Evolutionary conservation across 768 basidiomycete genomes (phyloP).

Genomic region (Termitomyces eurrhizus): DNA sequence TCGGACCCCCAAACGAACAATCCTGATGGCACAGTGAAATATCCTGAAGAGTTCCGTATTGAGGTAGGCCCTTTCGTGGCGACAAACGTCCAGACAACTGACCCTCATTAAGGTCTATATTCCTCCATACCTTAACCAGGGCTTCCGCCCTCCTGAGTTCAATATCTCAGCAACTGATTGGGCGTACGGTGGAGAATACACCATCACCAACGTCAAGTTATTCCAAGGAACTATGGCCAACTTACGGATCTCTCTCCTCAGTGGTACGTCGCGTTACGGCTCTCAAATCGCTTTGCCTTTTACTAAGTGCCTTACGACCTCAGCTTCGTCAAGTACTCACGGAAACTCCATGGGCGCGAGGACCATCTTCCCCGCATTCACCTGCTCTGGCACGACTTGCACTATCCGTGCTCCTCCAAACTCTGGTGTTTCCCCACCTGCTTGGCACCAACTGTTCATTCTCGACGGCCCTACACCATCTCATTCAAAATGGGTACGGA

Average conservation of each 20-base stretch:
- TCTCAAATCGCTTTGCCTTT: background rate
- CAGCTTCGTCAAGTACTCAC: constrained; percentile 72
- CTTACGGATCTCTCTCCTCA: constrained; percentile 62
- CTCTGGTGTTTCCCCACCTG: constrained; percentile 62
- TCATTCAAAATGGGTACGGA: constrained; percentile 68
- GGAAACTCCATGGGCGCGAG: constrained; percentile 75
- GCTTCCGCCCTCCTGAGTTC: constrained; percentile 58
- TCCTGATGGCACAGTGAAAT: constrained; percentile 38
- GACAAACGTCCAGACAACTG: background rate
- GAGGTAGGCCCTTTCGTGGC: constrained; percentile 26
- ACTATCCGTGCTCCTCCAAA: constrained; percentile 78
- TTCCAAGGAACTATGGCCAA: constrained; percentile 37
- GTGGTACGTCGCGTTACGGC: constrained; percentile 40
- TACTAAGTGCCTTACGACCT: constrained; percentile 6
- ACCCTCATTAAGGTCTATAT: constrained; percentile 53
- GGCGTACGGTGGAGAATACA: constrained; percentile 50
- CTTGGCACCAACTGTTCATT: constrained; percentile 74
- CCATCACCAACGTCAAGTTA: constrained; percentile 45
- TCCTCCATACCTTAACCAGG: constrained; percentile 78
- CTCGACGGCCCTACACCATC: constrained; percentile 79
- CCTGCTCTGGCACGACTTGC: constrained; percentile 65
- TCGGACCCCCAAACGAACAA: constrained; percentile 62
- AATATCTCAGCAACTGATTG: constrained; percentile 60
- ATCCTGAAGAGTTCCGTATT: constrained; percentile 74
- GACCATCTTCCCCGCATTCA: constrained; percentile 70